These are phyloP conservation scores for Trichoderma aggressivum DNA, from an alignment of 2,329 filamentous ascomycete species.

Conservation along the genomic window DNA sequence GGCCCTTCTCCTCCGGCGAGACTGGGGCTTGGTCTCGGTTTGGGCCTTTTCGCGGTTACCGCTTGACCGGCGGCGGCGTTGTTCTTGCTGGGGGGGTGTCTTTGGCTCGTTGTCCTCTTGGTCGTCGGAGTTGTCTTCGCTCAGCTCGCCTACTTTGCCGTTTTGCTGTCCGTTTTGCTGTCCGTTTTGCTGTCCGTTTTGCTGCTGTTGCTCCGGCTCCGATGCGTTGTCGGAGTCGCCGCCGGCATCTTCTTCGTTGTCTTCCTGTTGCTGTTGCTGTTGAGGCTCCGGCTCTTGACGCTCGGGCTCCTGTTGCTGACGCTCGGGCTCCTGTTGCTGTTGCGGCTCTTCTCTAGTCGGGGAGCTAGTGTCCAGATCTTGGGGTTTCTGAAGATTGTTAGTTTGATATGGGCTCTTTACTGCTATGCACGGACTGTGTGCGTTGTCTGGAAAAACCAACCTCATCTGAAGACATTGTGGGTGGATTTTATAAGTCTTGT, in stretches of 20 bases:
- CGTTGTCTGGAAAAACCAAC: not conserved
- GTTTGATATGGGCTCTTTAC: not conserved
- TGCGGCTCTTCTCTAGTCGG: not conserved
- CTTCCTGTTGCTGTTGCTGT: too few relatives aligned
- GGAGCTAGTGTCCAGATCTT: not conserved
- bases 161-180: not conserved
- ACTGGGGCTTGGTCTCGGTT: slow-evolving; percentile 2
- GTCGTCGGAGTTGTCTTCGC: slow-evolving; percentile 12
- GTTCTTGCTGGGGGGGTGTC: slow-evolving; percentile 10
- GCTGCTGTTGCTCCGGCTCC: not conserved
- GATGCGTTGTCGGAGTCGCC: too few relatives aligned
- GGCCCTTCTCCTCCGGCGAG: slow-evolving; percentile 23
- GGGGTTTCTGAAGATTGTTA: not conserved
- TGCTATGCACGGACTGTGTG: not conserved
- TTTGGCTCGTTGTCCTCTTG: slow-evolving; percentile 5
- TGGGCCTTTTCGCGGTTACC: not conserved
- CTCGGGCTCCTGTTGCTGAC: not conserved
- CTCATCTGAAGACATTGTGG: slow-evolving; percentile 14
- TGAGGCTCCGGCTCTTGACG: too few relatives aligned
- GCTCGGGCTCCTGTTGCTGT: not conserved
- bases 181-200: too few relatives aligned
- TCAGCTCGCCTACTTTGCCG: slow-evolving; percentile 1
- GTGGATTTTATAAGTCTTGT: not conserved
- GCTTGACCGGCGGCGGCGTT: not conserved
- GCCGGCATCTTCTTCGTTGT: too few relatives aligned